phyloP scores from a whole-genome alignment of 306 rosid species.

The Cucurbita moschata region DNA sequence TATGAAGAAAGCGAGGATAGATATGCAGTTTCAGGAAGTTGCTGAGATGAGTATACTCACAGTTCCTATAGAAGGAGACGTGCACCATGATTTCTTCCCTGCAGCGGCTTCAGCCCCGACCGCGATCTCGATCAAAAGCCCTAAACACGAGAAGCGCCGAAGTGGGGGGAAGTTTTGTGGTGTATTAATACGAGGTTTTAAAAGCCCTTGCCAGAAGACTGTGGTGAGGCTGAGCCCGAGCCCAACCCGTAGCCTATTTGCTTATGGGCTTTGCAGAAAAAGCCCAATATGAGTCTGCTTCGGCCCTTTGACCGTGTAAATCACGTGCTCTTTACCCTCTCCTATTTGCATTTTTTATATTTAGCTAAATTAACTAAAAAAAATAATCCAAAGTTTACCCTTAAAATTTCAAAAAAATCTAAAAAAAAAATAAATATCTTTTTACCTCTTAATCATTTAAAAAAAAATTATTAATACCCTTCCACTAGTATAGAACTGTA shows the following conservation, averaged over 20 bases:
- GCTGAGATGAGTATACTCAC: not conserved
- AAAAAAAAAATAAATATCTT: too few species aligned
- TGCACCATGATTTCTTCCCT: not conserved
- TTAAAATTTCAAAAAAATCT: too few species aligned
- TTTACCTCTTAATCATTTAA: too few species aligned
- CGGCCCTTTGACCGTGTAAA: not conserved
- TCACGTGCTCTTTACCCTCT: not conserved
- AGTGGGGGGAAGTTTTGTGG: not conserved
- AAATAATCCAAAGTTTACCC: too few species aligned
- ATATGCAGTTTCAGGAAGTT: not conserved
- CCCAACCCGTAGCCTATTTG: not conserved
- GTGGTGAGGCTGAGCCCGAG: not conserved
- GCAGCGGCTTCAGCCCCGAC: not conserved
- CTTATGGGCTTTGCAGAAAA: not conserved
- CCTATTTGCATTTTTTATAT: too few species aligned
- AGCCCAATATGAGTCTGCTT: not conserved
- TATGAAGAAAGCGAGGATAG: too few species aligned
- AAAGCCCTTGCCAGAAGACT: not conserved
- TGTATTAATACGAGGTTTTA: not conserved
- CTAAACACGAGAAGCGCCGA: not conserved
- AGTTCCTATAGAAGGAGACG: slow-evolving; percentile 1
- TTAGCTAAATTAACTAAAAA: too few species aligned
- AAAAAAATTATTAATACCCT: too few species aligned
- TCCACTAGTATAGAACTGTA: too few species aligned
- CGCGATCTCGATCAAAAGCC: not conserved